A percentile compares a stretch with the other conserved stretches of the same genome.
phyloP scores from a whole-genome alignment of 208 protist genomes.

The Trypanosoma grayi region DNA sequence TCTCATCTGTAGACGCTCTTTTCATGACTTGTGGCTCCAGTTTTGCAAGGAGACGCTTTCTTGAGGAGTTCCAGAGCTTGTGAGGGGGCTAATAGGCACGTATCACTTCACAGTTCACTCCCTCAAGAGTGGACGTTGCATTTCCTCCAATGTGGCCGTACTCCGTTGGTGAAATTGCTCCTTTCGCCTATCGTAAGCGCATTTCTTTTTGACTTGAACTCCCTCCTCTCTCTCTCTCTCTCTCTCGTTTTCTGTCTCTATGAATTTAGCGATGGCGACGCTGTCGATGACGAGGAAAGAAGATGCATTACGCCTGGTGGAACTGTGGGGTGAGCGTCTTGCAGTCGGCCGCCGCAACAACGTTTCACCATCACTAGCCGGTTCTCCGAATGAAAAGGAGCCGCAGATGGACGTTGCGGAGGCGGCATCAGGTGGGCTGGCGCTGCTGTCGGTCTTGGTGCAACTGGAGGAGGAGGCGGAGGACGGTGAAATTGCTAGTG shows the following conservation, averaged over 20 bases:
- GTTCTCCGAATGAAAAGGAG: neutral
- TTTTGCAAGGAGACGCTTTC: no score
- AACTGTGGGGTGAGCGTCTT: conserved; percentile 1
- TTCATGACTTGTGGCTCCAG: no score
- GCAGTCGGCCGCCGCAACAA: neutral
- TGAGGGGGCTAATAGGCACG: no score
- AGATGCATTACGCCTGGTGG: neutral
- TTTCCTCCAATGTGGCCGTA: no score
- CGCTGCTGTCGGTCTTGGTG: neutral
- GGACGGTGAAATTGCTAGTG: neutral
- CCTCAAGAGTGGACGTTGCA: no score
- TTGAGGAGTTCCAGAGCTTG: no score
- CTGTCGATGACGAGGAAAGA: neutral
- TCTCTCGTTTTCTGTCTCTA: neutral
- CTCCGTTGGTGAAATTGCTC: no score
- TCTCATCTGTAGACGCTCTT: no score
- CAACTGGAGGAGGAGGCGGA: neutral
- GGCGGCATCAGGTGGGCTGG: conserved; percentile 1
- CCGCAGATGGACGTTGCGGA: neutral
- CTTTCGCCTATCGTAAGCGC: no score
- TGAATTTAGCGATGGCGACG: neutral
- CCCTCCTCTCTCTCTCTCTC: neutral
- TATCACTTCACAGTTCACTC: no score
- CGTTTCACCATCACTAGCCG: no score
- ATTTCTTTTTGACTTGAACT: no score